phyloP scores from a whole-genome alignment of 2,329 filamentous ascomycete genomes.

The Myriosclerotinia curreyana region DNA sequence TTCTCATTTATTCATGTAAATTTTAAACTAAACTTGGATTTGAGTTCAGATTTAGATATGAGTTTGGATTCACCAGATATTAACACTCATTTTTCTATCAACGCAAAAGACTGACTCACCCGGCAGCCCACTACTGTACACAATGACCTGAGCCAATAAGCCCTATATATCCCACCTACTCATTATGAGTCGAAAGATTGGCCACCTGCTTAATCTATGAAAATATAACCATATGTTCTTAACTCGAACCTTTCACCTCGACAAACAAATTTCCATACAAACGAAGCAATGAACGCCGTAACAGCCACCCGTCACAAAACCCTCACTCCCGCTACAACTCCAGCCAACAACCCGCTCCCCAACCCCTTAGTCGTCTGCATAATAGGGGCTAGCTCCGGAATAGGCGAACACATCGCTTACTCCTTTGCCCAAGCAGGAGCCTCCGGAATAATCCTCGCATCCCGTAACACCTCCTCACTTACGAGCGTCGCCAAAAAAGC shows the following conservation, averaged over 20 bases:
- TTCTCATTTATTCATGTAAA: no score
- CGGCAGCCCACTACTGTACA: neutral
- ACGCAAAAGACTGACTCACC: no score
- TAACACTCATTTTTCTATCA: no score
- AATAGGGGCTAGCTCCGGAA: slow-evolving; percentile 21
- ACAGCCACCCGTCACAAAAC: slow-evolving; percentile 8
- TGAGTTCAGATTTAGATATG: no score
- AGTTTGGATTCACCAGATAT: no score
- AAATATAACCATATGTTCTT: neutral
- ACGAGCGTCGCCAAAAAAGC: slow-evolving; percentile 7
- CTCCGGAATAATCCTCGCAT: slow-evolving; percentile 17
- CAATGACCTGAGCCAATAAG: neutral
- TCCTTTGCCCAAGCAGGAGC: slow-evolving; percentile 16
- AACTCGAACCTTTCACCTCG: neutral
- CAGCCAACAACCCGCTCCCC: slow-evolving; percentile 12
- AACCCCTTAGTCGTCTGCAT: slow-evolving; percentile 16
- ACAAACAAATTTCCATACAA: neutral
- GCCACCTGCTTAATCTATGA: neutral
- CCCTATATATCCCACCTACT: neutral
- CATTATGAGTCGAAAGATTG: slow-evolving; percentile 20
- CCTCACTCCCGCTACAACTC: slow-evolving; percentile 8
- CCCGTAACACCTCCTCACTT: slow-evolving; percentile 3
- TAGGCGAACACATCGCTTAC: slow-evolving; percentile 24
- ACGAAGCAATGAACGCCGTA: slow-evolving; percentile 10
- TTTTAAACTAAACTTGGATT: no score